Conservation (phyloP, 768 basidiomycete genomes). For the Podaxis sp. region DNA sequence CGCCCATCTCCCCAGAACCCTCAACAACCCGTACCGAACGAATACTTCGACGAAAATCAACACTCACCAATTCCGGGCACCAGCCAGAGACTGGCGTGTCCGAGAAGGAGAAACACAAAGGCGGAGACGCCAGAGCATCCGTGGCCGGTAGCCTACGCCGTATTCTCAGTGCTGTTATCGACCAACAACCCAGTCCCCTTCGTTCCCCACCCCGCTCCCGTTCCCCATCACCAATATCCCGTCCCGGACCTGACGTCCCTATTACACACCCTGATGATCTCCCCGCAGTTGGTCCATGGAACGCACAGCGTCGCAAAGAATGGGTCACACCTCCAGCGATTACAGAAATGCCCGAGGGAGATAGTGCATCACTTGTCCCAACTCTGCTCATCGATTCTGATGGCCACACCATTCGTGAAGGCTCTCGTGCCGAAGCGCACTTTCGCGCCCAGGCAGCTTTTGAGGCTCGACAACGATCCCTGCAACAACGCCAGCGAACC, state of each 20-base stretch:
- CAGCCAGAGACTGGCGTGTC: background rate
- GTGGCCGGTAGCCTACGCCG: conserved; percentile 2
- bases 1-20: background rate
- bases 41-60: background rate
- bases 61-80: background rate
- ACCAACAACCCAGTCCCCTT: background rate
- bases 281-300: conserved; percentile 8
- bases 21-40: background rate
- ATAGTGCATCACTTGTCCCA: conserved; percentile 5
- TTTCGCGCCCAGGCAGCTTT: conserved; percentile 6
- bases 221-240: background rate
- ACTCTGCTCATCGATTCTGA: conserved; percentile 11
- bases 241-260: background rate
- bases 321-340: background rate
- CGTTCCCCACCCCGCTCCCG: background rate
- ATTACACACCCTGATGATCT: background rate
- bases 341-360: background rate
- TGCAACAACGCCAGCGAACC: background rate
- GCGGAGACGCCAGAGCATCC: background rate
- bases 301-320: background rate
- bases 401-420: conserved; percentile 14
- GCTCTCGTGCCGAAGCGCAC: conserved; percentile 9
- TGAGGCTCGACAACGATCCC: background rate
- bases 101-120: background rate
- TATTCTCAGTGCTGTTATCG: conserved; percentile 11